Conservation (phyloP, 2,329 filamentous ascomycete genomes). For the Fusarium cyanostomum region DNA sequence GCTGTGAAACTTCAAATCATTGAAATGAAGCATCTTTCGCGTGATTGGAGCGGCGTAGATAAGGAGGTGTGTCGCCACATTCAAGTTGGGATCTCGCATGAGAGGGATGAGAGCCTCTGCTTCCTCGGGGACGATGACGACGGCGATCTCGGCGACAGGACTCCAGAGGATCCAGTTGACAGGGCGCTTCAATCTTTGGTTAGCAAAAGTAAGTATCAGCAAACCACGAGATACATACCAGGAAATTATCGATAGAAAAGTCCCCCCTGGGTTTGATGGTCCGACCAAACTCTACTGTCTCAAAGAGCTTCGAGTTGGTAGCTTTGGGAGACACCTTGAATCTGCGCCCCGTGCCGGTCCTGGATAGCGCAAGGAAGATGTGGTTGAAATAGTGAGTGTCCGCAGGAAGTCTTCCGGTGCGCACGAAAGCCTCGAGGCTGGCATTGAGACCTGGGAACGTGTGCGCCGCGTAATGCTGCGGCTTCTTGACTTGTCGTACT, state of each 20-base stretch:
- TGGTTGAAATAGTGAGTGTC: slow-evolving; percentile 48
- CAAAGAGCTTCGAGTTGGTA: slow-evolving; percentile 36
- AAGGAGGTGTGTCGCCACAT: slow-evolving; percentile 50
- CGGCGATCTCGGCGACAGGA: slow-evolving; percentile 53
- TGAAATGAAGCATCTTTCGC: slow-evolving; percentile 65
- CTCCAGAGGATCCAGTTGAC: slow-evolving; percentile 71
- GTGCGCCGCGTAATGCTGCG: slow-evolving; percentile 52
- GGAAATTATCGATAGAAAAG: slow-evolving; percentile 34
- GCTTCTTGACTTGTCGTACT: slow-evolving; percentile 64
- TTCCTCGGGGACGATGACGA: slow-evolving; percentile 71
- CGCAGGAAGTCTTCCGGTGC: slow-evolving; percentile 55
- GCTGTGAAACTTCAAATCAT: slow-evolving; percentile 61
- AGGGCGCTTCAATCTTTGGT: slow-evolving; percentile 47
- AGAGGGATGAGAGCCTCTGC: slow-evolving; percentile 62
- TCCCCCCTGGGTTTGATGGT: slow-evolving; percentile 37
- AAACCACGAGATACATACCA: slow-evolving; percentile 17
- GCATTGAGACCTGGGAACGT: slow-evolving; percentile 57
- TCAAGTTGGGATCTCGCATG: slow-evolving; percentile 42
- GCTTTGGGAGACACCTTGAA: slow-evolving; percentile 40
- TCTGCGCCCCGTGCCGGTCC: slow-evolving; percentile 49
- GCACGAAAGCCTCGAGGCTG: slow-evolving; percentile 58
- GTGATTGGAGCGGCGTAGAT: slow-evolving; percentile 64
- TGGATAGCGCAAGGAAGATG: slow-evolving; percentile 46
- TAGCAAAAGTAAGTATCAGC: background rate
- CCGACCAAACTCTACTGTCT: slow-evolving; percentile 46